Evolutionary conservation across 352 stramenopile species (phyloP), one percentile per base, ranked within the genome.

Genomic region (Phytophthora hybrid): DNA sequence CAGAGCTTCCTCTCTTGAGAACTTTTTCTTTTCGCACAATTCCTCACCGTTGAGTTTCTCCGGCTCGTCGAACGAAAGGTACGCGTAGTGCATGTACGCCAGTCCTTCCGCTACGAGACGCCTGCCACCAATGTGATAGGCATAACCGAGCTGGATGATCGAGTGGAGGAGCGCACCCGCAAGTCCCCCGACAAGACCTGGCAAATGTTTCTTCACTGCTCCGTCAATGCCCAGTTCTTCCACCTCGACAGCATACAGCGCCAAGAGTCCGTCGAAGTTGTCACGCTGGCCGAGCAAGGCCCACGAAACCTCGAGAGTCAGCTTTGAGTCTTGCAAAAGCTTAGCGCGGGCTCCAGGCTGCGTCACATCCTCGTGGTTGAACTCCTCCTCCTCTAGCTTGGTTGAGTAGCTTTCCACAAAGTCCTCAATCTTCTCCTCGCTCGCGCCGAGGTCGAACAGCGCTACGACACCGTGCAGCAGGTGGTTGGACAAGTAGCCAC

Each of bases 131-230:
- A 82, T 73, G 31, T 69, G 75, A 18, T 84, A 82, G n/a, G 78
- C 59, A 54, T 84, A 84, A 0, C 78, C 78, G 4, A 84, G 64
- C 53, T 84, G 78, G 18, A 84, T 84, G 37, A 84, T 80, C 1
- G 71, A 69, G 57, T 84, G 78, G 23, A 84, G 53, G 29, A 84
- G 66, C 13, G 78, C 78, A 29, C 78, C 78, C 61, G 75, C 78
- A n/a, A 84, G 37, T 29, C 78, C 78, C 4, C 73, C 71, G 11
- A 82, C 74, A 5, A 84, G 64, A 19, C 59, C n/a, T 21, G 78
- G 78, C 44, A 84, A 69, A 46, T 82, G 75, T 53, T 74, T 78
- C 68, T 76, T 76, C 39, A 84, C 65, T 6, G 75, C 54, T 49
- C 41, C 61, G 26, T 84, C 78, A 23, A 78, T 60, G 5, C 75